Conservation (phyloP, 1,284 basidiomycete species). For the Coniferiporia weirii region DNA sequence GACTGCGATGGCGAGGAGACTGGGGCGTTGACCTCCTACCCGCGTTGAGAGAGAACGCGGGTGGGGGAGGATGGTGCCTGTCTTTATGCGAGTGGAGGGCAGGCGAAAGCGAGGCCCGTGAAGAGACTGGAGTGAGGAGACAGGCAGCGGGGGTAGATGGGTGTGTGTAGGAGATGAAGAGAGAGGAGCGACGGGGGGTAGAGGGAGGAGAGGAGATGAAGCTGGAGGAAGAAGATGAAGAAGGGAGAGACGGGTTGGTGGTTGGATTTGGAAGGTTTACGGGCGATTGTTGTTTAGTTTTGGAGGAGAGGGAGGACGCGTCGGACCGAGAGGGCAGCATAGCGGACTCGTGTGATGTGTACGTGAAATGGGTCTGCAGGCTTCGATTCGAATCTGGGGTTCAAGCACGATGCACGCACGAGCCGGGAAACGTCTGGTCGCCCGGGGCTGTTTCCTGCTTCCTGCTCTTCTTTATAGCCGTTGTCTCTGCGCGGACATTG, state of each 20-base stretch:
- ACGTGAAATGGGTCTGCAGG: neutral
- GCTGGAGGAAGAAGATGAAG: constrained; percentile 1
- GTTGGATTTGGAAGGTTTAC: too few relatives aligned
- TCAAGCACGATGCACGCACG: constrained; percentile 1
- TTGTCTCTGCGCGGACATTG: neutral
- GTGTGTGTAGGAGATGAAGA: neutral
- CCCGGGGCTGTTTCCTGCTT: neutral
- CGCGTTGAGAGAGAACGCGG: neutral
- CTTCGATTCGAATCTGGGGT: constrained; percentile 9
- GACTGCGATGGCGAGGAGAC: constrained; percentile 2
- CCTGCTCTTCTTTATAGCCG: neutral
- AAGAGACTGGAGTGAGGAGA: constrained; percentile 12
- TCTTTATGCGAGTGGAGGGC: neutral
- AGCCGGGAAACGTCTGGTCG: neutral
- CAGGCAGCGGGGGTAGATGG: neutral
- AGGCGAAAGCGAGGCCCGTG: constrained; percentile 12
- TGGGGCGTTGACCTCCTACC: constrained; percentile 2
- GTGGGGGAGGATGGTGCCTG: neutral
- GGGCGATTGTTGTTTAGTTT: too few relatives aligned
- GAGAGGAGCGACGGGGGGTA: neutral
- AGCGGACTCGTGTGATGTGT: constrained; percentile 8
- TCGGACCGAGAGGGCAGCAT: constrained; percentile 6
- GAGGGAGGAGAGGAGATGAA: constrained; percentile 1
- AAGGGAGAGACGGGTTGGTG: neutral
- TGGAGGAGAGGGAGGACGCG: neutral